phyloP scores from a whole-genome alignment of 192 early-diverging fungal genomes.

The Lobosporangium transversale region DNA sequence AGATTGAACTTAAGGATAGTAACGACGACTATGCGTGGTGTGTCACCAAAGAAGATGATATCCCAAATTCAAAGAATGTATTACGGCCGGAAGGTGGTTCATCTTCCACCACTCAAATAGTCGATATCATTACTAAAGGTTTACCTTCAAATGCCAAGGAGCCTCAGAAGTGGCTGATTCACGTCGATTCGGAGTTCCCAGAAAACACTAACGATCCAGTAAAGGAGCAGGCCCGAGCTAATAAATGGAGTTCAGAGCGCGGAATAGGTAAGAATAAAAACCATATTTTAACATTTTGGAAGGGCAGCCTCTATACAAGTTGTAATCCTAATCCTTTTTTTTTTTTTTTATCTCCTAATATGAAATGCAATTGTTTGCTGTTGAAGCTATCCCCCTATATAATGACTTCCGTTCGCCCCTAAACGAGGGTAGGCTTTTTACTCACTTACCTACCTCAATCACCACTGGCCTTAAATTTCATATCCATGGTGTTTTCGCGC shows the following conservation, averaged over 20 bases:
- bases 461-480: constrained; percentile 36
- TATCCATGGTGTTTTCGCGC: constrained; percentile 49
- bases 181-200: neutral
- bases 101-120: neutral
- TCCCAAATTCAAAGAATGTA: no score
- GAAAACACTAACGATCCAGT: neutral
- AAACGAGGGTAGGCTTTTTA: constrained; percentile 35
- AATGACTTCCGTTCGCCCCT: no score
- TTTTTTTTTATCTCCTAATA: no score
- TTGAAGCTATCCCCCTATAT: no score
- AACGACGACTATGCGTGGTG: neutral
- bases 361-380: no score
- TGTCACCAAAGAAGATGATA: no score
- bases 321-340: no score
- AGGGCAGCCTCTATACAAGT: no score
- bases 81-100: no score
- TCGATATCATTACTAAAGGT: neutral
- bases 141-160: neutral
- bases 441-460: constrained; percentile 47
- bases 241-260: constrained; percentile 20
- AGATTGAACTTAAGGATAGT: neutral
- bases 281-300: no score
- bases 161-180: constrained; percentile 2
- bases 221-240: neutral
- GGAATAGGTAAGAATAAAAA: constrained; percentile 16